phyloP scores from a whole-genome alignment of 805 yeast species.

The Wickerhamiella allomyrinae region DNA sequence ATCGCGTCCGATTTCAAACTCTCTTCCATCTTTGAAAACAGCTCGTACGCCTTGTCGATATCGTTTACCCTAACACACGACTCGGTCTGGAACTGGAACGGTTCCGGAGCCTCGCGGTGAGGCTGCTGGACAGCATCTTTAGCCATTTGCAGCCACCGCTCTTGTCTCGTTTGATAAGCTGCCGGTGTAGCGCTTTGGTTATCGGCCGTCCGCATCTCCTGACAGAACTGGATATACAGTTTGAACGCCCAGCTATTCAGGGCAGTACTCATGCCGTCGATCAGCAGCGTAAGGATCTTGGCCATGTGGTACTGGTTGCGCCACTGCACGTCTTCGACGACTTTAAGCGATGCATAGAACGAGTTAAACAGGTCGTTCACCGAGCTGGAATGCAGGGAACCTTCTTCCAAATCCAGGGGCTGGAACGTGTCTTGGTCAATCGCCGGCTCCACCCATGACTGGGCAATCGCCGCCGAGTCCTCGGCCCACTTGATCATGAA shows the following conservation, averaged over 20 bases:
- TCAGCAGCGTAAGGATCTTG: slow-evolving; percentile 41
- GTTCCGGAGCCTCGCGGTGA: slow-evolving; percentile 27
- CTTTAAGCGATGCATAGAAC: slow-evolving; percentile 40
- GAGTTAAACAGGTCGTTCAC: slow-evolving; percentile 54
- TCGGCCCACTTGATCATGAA: slow-evolving; percentile 31
- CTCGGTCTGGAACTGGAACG: slow-evolving; percentile 42
- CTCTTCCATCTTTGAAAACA: slow-evolving; percentile 22
- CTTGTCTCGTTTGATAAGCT: slow-evolving; percentile 12
- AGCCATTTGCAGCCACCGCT: slow-evolving; percentile 26
- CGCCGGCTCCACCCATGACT: slow-evolving; percentile 38
- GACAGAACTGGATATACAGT: slow-evolving; percentile 10
- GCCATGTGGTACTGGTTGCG: slow-evolving; percentile 47
- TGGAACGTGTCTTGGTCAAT: slow-evolving; percentile 43
- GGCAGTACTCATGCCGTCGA: slow-evolving; percentile 50
- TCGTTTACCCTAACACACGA: slow-evolving; percentile 72
- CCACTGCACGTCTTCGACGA: slow-evolving; percentile 57
- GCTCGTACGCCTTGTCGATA: slow-evolving; percentile 26
- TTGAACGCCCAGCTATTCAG: slow-evolving; percentile 37
- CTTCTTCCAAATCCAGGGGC: slow-evolving; percentile 33
- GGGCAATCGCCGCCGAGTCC: slow-evolving; percentile 33
- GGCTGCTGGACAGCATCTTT: slow-evolving; percentile 21
- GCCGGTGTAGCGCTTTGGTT: slow-evolving; percentile 2
- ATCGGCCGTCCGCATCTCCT: slow-evolving; percentile 9
- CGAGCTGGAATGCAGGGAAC: slow-evolving; percentile 37
- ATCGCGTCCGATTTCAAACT: slow-evolving; percentile 41